phyloP scores from a whole-genome alignment of 441 rosid species.

The Isatis lusitanica region DNA sequence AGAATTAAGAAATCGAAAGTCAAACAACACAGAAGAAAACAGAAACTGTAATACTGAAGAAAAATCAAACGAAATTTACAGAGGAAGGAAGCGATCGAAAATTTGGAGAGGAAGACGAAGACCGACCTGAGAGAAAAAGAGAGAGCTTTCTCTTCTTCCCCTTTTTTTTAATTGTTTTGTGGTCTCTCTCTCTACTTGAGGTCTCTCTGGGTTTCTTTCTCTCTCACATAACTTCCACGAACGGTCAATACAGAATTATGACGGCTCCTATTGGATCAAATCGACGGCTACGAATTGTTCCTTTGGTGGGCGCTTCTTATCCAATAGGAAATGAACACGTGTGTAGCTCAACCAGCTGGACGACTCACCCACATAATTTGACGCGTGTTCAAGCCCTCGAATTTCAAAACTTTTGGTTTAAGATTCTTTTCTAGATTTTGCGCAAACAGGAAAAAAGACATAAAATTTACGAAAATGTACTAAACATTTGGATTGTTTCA shows the following conservation, averaged over 20 bases:
- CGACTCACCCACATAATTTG: slow-evolving; percentile 21
- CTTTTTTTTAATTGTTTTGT: slow-evolving; percentile 1
- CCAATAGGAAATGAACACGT: slow-evolving; percentile 50
- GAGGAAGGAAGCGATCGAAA: slow-evolving; percentile 25
- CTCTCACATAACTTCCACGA: slow-evolving; percentile 49
- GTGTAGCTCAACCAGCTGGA: slow-evolving; percentile 41
- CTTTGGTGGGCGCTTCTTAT: slow-evolving; percentile 21
- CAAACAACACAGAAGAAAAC: slow-evolving; percentile 14
- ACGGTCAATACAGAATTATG: slow-evolving; percentile 55
- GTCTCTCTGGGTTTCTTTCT: slow-evolving; percentile 37
- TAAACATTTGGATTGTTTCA: slow-evolving; percentile 20
- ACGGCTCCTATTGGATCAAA: slow-evolving; percentile 41
- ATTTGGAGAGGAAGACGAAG: background rate
- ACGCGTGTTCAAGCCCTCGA: slow-evolving; percentile 36
- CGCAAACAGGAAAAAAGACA: background rate
- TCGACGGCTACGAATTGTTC: slow-evolving; percentile 60
- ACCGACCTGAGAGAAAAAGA: slow-evolving; percentile 36
- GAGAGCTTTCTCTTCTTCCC: slow-evolving; percentile 4
- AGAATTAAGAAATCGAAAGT: slow-evolving; percentile 17
- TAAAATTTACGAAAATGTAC: background rate
- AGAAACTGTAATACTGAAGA: background rate
- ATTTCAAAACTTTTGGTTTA: background rate
- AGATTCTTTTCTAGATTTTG: background rate
- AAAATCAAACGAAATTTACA: background rate
- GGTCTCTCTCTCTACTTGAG: slow-evolving; percentile 19